A percentile compares a stretch with the other conserved stretches of the same genome.
phyloP scores from a whole-genome alignment of 2,329 filamentous ascomycete species.

The Dothideomycetes sp. region DNA sequence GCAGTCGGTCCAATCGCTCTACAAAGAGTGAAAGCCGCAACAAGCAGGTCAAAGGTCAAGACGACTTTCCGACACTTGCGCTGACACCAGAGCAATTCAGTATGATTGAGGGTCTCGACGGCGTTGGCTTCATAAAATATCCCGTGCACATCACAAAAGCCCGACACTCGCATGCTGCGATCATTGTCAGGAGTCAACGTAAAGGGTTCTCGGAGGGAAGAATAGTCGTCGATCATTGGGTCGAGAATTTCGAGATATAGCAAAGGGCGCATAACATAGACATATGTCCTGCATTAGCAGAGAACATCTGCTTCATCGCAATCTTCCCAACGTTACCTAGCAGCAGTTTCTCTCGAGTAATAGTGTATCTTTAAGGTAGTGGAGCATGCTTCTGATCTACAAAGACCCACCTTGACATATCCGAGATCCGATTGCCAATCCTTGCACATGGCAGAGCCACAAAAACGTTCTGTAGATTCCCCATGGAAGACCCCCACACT shows the following conservation, averaged over 20 bases:
- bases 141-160: conserved; percentile 65
- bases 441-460: too few relatives aligned
- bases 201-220: conserved; percentile 63
- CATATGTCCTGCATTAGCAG: too few relatives aligned
- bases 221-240: conserved; percentile 70
- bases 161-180: conserved; percentile 78
- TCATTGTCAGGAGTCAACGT: conserved; percentile 66
- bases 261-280: too few relatives aligned
- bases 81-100: conserved; percentile 70
- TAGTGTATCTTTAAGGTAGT: too few relatives aligned
- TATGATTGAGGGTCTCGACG: conserved; percentile 70
- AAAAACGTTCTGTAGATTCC: too few relatives aligned
- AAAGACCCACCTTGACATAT: too few relatives aligned
- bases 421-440: too few relatives aligned
- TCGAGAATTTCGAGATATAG: conserved; percentile 61
- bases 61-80: conserved; percentile 55
- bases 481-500: too few relatives aligned
- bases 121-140: conserved; percentile 47
- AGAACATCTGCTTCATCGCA: too few relatives aligned
- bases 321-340: too few relatives aligned
- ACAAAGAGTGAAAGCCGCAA: background rate
- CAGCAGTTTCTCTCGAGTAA: too few relatives aligned
- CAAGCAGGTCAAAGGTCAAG: conserved; percentile 5
- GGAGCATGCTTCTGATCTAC: too few relatives aligned
- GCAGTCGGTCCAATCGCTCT: background rate